phyloP scores from a whole-genome alignment of 1,284 basidiomycete genomes.

The Sanguinoderma infundibulare region DNA sequence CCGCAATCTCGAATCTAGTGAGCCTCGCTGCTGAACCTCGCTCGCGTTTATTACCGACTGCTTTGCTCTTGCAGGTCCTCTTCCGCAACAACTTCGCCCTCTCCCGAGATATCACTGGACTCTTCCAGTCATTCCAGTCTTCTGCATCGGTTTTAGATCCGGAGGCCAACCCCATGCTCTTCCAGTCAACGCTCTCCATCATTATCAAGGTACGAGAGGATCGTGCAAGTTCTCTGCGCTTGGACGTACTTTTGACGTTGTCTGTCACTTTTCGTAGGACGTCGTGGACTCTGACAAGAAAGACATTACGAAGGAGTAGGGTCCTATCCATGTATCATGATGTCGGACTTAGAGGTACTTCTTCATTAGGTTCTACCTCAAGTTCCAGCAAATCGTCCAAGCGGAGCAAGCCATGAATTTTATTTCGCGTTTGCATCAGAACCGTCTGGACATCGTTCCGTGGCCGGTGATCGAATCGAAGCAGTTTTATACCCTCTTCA shows the following conservation, averaged over 20 bases:
- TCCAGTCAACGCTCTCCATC: slow-evolving; percentile 61
- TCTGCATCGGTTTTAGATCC: slow-evolving; percentile 64
- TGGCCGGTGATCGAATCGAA: slow-evolving; percentile 70
- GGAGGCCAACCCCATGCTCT: slow-evolving; percentile 57
- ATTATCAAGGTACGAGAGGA: slow-evolving; percentile 61
- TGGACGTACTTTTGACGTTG: no score
- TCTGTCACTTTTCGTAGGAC: no score
- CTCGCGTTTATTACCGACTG: no score
- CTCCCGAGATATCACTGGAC: slow-evolving; percentile 58
- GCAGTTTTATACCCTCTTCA: slow-evolving; percentile 60
- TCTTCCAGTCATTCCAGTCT: slow-evolving; percentile 70
- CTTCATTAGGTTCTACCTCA: slow-evolving; percentile 49
- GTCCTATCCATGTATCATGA: not conserved
- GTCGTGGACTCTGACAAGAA: slow-evolving; percentile 60
- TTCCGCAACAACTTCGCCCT: slow-evolving; percentile 71
- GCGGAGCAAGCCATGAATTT: slow-evolving; percentile 66
- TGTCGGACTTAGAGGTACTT: not conserved
- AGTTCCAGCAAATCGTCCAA: slow-evolving; percentile 60
- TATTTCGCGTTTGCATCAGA: slow-evolving; percentile 57
- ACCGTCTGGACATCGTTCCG: slow-evolving; percentile 59
- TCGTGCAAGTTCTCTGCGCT: no score
- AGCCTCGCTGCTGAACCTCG: no score
- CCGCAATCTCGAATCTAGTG: slow-evolving; percentile 67
- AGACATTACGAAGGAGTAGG: slow-evolving; percentile 62
- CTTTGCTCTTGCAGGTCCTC: no score